Percentiles rank a stretch among this genome's conserved stretches.
Conservation (phyloP, 495 filamentous ascomycete species). For the Trichoderma parareesei region DNA sequence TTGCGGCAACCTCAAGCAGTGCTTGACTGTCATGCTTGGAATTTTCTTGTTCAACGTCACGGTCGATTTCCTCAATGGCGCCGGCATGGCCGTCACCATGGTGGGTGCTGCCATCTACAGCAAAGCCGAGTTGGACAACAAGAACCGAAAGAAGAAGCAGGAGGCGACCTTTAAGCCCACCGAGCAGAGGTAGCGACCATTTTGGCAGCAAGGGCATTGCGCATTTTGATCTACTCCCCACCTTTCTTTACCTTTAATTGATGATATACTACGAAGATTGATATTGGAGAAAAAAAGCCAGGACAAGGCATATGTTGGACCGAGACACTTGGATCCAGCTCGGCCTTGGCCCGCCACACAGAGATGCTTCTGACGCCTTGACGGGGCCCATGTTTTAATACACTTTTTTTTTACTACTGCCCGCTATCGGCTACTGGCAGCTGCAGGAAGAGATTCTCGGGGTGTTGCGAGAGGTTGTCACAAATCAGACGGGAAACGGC, state of each 20-base stretch:
- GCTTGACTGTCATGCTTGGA: slow-evolving; percentile 46
- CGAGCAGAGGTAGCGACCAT: slow-evolving; percentile 10
- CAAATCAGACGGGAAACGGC: neutral
- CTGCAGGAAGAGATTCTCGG: neutral
- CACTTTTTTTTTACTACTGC: neutral
- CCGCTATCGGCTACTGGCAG: neutral
- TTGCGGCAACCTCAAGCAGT: slow-evolving; percentile 51
- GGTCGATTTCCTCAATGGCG: slow-evolving; percentile 37
- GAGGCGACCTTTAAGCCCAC: slow-evolving; percentile 9
- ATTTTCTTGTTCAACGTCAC: slow-evolving; percentile 43
- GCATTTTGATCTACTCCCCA: neutral
- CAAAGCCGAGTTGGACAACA: slow-evolving; percentile 28
- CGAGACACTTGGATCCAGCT: neutral
- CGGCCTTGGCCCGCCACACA: neutral
- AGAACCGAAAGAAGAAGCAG: slow-evolving; percentile 8
- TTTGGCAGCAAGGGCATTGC: neutral
- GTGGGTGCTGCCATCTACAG: slow-evolving; percentile 41
- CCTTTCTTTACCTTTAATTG: neutral
- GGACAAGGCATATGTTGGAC: neutral
- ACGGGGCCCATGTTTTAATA: neutral
- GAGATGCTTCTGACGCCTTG: neutral
- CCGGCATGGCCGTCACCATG: slow-evolving; percentile 38
- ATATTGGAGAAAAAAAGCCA: neutral
- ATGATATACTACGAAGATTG: slow-evolving; percentile 9
- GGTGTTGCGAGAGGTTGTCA: neutral